These are phyloP conservation scores for Mucor plumbeus DNA, from an alignment of 371 early-diverging fungal genomes.

Conservation along the genomic window DNA sequence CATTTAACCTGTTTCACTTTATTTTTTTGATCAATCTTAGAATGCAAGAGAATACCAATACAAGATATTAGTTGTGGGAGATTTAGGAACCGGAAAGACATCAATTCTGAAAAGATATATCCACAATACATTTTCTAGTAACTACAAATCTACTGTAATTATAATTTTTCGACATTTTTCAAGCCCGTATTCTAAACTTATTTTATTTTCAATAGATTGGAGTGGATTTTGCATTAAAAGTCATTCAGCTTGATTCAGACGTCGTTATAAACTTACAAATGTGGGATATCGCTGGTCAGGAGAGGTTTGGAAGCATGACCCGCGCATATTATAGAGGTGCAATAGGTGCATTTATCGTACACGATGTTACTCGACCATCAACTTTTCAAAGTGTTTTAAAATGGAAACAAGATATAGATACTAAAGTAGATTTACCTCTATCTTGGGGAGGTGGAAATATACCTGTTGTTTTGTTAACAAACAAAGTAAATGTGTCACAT, in stretches of 20 bases:
- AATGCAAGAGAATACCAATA: conserved; percentile 64
- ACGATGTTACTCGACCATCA: conserved; percentile 65
- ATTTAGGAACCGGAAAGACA: conserved; percentile 97
- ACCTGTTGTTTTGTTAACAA: conserved; percentile 53
- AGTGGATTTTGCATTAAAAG: conserved; percentile 82
- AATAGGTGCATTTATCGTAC: conserved; percentile 69
- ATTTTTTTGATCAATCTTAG: background rate
- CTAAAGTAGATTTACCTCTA: conserved; percentile 43
- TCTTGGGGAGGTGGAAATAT: conserved; percentile 47
- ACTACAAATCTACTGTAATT: conserved; percentile 87
- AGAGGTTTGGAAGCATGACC: conserved; percentile 70
- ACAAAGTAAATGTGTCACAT: conserved; percentile 39
- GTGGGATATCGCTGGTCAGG: conserved; percentile 82
- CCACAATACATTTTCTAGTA: conserved; percentile 91
- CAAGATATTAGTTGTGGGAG: conserved; percentile 96
- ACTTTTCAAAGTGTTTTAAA: conserved; percentile 66
- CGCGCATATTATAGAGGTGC: conserved; percentile 75
- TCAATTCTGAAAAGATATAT: conserved; percentile 91
- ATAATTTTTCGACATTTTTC: background rate
- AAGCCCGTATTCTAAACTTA: background rate
- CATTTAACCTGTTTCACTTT: background rate
- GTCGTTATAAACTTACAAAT: background rate
- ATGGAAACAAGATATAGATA: conserved; percentile 60
- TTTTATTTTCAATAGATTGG: conserved; percentile 68
- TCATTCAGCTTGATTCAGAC: conserved; percentile 59